These are phyloP conservation scores for Cutaneotrichosporon sp. DNA, from an alignment of 1,284 basidiomycete species.

Conservation along the genomic window DNA sequence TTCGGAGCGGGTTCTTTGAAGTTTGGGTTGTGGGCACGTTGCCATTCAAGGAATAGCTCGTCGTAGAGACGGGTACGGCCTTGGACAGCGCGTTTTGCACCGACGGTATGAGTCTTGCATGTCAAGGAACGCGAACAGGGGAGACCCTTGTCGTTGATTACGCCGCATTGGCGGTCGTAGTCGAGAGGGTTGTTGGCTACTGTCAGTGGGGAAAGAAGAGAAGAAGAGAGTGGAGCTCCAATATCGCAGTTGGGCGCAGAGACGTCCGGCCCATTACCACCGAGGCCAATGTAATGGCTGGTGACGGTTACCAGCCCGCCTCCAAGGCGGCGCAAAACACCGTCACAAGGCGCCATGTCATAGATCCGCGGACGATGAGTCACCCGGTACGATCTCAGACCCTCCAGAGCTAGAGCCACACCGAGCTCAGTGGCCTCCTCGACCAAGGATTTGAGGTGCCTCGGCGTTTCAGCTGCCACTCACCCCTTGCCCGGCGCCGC, in stretches of 20 bases:
- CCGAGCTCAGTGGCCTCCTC: too few relatives aligned
- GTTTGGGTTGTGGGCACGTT: slow-evolving; percentile 85
- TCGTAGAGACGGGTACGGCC: slow-evolving; percentile 85
- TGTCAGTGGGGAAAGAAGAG: not conserved
- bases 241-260: too few relatives aligned
- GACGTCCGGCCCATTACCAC: too few relatives aligned
- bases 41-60: slow-evolving; percentile 86
- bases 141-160: slow-evolving; percentile 91
- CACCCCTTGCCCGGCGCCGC: slow-evolving; percentile 70
- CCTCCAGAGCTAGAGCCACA: too few relatives aligned
- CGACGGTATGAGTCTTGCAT: slow-evolving; percentile 98
- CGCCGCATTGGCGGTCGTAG: slow-evolving; percentile 91
- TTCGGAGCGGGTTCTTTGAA: slow-evolving; percentile 85
- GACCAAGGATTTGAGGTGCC: too few relatives aligned
- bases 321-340: too few relatives aligned
- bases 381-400: too few relatives aligned
- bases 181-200: slow-evolving; percentile 67
- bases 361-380: too few relatives aligned
- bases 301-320: too few relatives aligned
- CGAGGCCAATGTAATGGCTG: too few relatives aligned
- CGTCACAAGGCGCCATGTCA: too few relatives aligned
- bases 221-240: too few relatives aligned
- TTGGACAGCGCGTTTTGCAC: slow-evolving; percentile 86
- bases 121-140: slow-evolving; percentile 96
- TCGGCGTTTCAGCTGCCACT: slow-evolving; percentile 11